Evolutionary conservation across 371 early-diverging fungal genomes (phyloP), one percentile per base, ranked within the genome.

Genomic region (Mycotypha africana): DNA sequence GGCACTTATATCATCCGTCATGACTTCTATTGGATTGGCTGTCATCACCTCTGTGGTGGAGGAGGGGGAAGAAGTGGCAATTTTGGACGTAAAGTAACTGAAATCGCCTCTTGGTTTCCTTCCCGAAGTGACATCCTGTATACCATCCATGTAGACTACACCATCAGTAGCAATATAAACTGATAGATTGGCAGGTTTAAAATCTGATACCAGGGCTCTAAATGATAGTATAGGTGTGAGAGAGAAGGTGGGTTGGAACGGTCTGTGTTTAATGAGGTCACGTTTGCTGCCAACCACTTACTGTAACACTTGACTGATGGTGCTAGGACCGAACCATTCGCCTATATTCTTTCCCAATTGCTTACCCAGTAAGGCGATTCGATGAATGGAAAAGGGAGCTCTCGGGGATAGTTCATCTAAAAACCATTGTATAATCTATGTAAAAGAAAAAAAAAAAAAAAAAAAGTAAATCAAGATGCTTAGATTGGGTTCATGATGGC

Each of bases 311-410:
- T 88, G 86, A n/a, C 93, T 88, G 15, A 92, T 92, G 3, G 92
- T 95, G 14, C 79, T 79, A 0, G 98, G 98, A 0, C 95, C 95
- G 72, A 94, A 96, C 98, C 98, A 97, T 67, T 93, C 85, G 25
- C 98, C 96, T 49, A 94, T 87, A 38, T 86, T 79, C 53, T 92
- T 95, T 28, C 88, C 93, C 19, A 83, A 76, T 52, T 89, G 85
- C 43, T 77, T 77, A 7, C 95, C 98, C 2, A 87, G 61, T n/a
- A 85, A 60, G 1, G 92, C 92, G 48, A 97, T 88, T 12, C 88
- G 70, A 47, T 97, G 95, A n/a, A 97, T 89, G 4, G 95, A 93
- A 52, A 91, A 95, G 0, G 88, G 84, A 15, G 85, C 86, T 35
- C 77, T 62, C 25, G 81, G 74, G 1, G 86, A 74, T 50, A 82